A percentile compares a stretch with the other conserved stretches of the same genome.
These are phyloP conservation scores for Cercospora sesami DNA, from an alignment of 2,329 filamentous ascomycete species.

Conservation along the genomic window DNA sequence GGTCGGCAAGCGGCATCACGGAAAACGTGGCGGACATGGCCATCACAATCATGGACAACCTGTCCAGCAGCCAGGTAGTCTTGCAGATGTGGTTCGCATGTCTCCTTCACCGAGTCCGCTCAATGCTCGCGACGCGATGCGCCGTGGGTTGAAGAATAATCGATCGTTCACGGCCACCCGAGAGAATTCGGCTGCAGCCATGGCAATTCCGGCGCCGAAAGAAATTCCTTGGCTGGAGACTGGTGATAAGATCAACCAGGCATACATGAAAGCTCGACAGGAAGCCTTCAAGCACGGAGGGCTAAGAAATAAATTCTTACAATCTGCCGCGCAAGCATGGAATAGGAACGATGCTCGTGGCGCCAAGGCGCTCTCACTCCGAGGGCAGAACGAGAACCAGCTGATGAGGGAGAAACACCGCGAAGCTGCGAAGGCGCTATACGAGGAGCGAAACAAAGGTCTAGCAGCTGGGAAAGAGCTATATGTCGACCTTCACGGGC, in stretches of 20 bases:
- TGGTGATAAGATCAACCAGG: conserved; percentile 83
- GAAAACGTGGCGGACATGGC: conserved; percentile 81
- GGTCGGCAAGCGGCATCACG: conserved; percentile 81
- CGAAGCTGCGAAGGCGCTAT: conserved; percentile 86
- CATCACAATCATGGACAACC: conserved; percentile 65
- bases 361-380: conserved; percentile 88
- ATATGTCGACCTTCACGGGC: conserved; percentile 93
- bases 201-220: conserved; percentile 81
- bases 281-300: conserved; percentile 98
- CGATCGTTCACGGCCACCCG: conserved; percentile 63
- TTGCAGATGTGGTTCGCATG: conserved; percentile 95
- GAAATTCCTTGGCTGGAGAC: conserved; percentile 97
- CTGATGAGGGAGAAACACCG: conserved; percentile 96
- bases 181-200: conserved; percentile 78
- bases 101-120: conserved; percentile 70
- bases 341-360: conserved; percentile 96
- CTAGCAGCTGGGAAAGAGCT: conserved; percentile 64
- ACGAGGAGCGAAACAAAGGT: conserved; percentile 87
- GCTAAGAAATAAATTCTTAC: conserved; percentile 92
- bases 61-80: conserved; percentile 70
- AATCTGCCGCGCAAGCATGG: conserved; percentile 97
- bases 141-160: conserved; percentile 59
- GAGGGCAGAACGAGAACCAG: conserved; percentile 94
- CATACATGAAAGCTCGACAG: conserved; percentile 90
- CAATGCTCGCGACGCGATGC: conserved; percentile 53